These are phyloP conservation scores for Penicillium hordei DNA, from an alignment of 2,329 filamentous ascomycete species.

Conservation along the genomic window DNA sequence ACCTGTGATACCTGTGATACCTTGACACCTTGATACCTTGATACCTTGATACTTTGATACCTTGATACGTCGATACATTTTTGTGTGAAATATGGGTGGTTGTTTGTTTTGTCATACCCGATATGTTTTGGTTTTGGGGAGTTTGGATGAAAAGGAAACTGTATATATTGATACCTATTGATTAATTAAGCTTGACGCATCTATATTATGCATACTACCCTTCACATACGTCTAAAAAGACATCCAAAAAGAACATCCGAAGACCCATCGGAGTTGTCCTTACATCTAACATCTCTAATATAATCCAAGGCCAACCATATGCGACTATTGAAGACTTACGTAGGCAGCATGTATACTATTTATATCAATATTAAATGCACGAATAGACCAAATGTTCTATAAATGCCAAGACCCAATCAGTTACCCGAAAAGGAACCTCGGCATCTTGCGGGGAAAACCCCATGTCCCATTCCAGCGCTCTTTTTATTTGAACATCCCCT, in stretches of 20 bases:
- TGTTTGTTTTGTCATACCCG: constrained; percentile 21
- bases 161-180: constrained; percentile 16
- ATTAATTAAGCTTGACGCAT: neutral
- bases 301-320: neutral
- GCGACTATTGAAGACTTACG: neutral
- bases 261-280: neutral
- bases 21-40: neutral
- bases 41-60: neutral
- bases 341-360: neutral
- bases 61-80: neutral
- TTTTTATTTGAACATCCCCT: neutral
- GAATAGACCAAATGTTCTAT: neutral
- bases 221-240: neutral
- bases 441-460: constrained; percentile 23
- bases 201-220: neutral
- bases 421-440: constrained; percentile 25
- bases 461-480: neutral
- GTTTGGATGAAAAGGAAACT: constrained; percentile 11
- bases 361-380: neutral
- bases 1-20: constrained; percentile 9
- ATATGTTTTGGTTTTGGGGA: constrained; percentile 9
- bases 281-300: neutral
- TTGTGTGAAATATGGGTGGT: constrained; percentile 20
- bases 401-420: constrained; percentile 1
- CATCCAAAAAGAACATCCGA: too few species aligned